phyloP scores from a whole-genome alignment of 2,329 filamentous ascomycete species.

The Paramyrothecium roridum region DNA sequence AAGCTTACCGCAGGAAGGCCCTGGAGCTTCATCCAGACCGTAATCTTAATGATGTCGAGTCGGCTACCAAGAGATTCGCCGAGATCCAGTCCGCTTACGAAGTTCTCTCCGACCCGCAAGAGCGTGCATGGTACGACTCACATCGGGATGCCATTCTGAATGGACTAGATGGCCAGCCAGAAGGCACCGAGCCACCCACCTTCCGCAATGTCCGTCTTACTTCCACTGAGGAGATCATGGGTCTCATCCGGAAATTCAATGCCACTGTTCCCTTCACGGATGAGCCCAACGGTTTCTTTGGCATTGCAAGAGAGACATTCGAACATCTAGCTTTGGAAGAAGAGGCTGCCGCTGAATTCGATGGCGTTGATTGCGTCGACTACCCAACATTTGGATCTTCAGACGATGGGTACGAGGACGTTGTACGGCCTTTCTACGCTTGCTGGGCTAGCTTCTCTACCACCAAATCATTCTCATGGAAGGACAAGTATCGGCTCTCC shows the following conservation, averaged over 20 bases:
- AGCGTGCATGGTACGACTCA: conserved; percentile 96
- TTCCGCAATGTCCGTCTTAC: conserved; percentile 71
- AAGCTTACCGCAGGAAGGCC: conserved; percentile 85
- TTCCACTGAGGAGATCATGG: conserved; percentile 74
- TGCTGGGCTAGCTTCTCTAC: conserved; percentile 81
- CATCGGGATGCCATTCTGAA: conserved; percentile 82
- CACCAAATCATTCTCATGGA: conserved; percentile 84
- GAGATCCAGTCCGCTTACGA: conserved; percentile 93
- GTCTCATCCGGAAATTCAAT: conserved; percentile 77
- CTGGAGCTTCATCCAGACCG: conserved; percentile 93
- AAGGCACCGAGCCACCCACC: conserved; percentile 52
- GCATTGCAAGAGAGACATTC: conserved; percentile 73
- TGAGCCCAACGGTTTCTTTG: conserved; percentile 79
- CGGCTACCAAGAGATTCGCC: conserved; percentile 81
- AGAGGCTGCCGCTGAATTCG: conserved; percentile 67
- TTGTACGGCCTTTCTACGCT: conserved; percentile 78
- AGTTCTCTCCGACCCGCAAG: conserved; percentile 92
- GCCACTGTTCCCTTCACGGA: conserved; percentile 77
- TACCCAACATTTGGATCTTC: conserved; percentile 83
- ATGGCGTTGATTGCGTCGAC: conserved; percentile 54
- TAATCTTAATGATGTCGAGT: conserved; percentile 82
- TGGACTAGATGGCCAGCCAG: conserved; percentile 50
- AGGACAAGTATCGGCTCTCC: conserved; percentile 76
- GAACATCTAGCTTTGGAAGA: conserved; percentile 80
- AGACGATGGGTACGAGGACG: conserved; percentile 70